phyloP scores from a whole-genome alignment of 352 stramenopile species.

The Saprolegnia diclina region DNA sequence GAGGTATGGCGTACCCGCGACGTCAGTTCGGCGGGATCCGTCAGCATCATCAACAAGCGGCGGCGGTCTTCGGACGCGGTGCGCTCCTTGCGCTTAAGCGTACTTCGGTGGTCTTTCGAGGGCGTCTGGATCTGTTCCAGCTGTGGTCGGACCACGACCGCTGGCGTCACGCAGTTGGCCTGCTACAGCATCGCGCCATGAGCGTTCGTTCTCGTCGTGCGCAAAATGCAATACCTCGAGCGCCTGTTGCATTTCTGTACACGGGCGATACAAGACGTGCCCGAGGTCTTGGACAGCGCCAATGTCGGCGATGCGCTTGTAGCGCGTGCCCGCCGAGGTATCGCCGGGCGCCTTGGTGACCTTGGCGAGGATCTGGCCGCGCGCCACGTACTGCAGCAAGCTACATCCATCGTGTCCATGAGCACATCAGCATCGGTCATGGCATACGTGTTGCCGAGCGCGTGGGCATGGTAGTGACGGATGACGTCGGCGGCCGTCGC shows the following conservation, averaged over 20 bases:
- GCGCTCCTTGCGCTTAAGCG: conserved; percentile 21
- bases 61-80: conserved; percentile 15
- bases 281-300: not conserved
- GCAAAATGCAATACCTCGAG: conserved; percentile 11
- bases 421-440: not conserved
- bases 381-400: conserved; percentile 9
- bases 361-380: conserved; percentile 21
- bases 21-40: conserved; percentile 6
- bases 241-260: conserved; percentile 22
- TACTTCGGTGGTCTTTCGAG: conserved; percentile 15
- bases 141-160: not conserved
- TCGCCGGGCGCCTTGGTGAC: conserved; percentile 3
- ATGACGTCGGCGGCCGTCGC: conserved; percentile 12
- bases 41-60: conserved; percentile 14
- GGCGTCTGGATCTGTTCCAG: conserved; percentile 18
- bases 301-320: conserved; percentile 15
- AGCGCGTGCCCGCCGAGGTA: conserved; percentile 1
- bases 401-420: not conserved
- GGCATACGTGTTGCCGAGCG: conserved; percentile 17
- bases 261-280: conserved; percentile 12
- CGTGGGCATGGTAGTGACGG: conserved; percentile 15
- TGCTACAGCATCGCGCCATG: not conserved
- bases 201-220: not conserved
- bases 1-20: not conserved
- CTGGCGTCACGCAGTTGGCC: conserved; percentile 13